Evolutionary conservation across 1,139 yeast species (phyloP).

Genomic region (Fermentozyma sake): DNA sequence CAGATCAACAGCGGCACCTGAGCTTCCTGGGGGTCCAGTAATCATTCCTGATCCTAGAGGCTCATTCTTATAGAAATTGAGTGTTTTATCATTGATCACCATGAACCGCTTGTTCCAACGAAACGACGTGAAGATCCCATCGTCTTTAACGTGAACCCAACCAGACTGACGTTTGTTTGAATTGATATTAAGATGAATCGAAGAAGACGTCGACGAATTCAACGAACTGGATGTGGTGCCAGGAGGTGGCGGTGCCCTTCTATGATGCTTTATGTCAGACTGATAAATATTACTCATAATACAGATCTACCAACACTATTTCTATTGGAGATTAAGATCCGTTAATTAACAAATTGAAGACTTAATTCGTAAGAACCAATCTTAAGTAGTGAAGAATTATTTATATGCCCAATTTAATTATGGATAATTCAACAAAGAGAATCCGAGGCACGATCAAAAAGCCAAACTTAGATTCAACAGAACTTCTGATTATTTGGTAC

Average conservation of each 20-base stretch:
- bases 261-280: conserved; percentile 41
- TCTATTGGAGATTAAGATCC: too few species aligned
- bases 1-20: conserved; percentile 12
- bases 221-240: conserved; percentile 4
- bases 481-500: too few species aligned
- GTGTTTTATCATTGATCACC: conserved; percentile 68
- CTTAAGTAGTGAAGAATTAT: too few species aligned
- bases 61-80: conserved; percentile 75
- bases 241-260: conserved; percentile 38
- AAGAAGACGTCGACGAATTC: conserved; percentile 6
- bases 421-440: too few species aligned
- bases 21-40: too few species aligned
- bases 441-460: too few species aligned
- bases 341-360: too few species aligned
- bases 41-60: conserved; percentile 18
- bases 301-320: too few species aligned
- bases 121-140: conserved; percentile 73
- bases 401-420: too few species aligned
- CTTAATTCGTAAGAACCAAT: too few species aligned
- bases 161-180: conserved; percentile 48
- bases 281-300: conserved; percentile 50
- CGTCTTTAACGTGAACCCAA: conserved; percentile 91
- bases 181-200: conserved; percentile 18
- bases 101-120: conserved; percentile 89
- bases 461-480: too few species aligned